Base-by-base conservation (phyloP, 441 rosid genomes). In the Populus hybrid region DNA sequence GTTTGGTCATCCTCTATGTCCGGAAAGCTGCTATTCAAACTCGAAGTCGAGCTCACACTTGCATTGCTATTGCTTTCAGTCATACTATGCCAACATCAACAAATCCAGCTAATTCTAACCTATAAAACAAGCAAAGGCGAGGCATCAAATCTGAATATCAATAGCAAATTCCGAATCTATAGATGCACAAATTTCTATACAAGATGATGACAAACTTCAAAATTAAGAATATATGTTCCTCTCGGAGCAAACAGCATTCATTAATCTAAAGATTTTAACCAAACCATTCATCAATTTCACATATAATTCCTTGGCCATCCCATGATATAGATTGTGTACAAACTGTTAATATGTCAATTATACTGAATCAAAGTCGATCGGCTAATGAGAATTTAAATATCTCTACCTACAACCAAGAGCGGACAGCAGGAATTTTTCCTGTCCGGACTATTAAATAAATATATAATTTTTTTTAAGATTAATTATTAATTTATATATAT, bases 1-100 rank as follows among this genome's bases (percentile, higher is more conserved):
- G 92, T 87, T 24, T 84, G 96, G 76, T 93, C 96, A 82, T 93
- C 96, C 20, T 95, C 99, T 50, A 92, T 91, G 83, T 93, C 97
- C 0, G 85, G 94, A 33, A 86, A 76, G 75, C 92, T 89, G 89
- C 98, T 89, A 77, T 81, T 92, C 86, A 89, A 85, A 78, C 99
- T 95, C 14, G 98, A 95, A 75, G 86, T 85, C 2, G 98, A 93
- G 85, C 98, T 93, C 65, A 79, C 85, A 82, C 98, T 90, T 70
- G 90, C 89, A 85, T 87, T 92, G 71, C 92, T 82, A 76, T 68
- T 69, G 81, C 79, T 84, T 69, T 91, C 94, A 69, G 85, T 84
- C 99, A 95, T 95, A 21, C 83, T 84, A 56, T 36, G 56, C 66
- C 80, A 64, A 74, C 36, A 79, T 69, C 23, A 82, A 77, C 45